Percentiles rank a stretch among this genome's conserved stretches.
Conservation (phyloP, 495 filamentous ascomycete species). For the Parmelia sp. region DNA sequence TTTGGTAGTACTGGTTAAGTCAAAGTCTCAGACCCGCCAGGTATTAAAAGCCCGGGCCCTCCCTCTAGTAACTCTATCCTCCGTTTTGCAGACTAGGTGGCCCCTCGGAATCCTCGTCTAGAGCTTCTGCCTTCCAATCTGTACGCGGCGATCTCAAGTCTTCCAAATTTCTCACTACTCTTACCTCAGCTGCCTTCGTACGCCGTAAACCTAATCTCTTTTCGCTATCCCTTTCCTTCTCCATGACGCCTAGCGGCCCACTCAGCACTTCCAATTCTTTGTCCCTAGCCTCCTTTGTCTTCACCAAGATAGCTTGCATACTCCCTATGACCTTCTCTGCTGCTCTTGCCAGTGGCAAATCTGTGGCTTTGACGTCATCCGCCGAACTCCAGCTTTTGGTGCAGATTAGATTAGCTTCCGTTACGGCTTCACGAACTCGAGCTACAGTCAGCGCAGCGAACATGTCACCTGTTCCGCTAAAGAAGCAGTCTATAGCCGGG, state of each 20-base stretch:
- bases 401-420: conserved; percentile 40
- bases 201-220: conserved; percentile 59
- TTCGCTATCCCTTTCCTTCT: conserved; percentile 45
- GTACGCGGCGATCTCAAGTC: conserved; percentile 57
- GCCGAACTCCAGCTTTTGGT: conserved; percentile 60
- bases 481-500: conserved; percentile 83
- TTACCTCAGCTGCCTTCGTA: conserved; percentile 75
- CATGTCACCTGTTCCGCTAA: conserved; percentile 96
- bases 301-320: conserved; percentile 79
- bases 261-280: conserved; percentile 41
- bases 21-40: neutral
- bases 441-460: conserved; percentile 87
- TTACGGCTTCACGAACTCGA: conserved; percentile 77
- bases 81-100: neutral
- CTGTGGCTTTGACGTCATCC: conserved; percentile 58
- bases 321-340: conserved; percentile 83
- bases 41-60: conserved; percentile 6
- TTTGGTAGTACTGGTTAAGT: neutral
- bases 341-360: conserved; percentile 75
- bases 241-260: conserved; percentile 31
- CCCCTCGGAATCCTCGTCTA: conserved; percentile 25
- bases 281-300: conserved; percentile 66
- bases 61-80: neutral
- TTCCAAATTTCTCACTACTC: conserved; percentile 63
- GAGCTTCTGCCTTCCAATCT: conserved; percentile 49